phyloP scores from a whole-genome alignment of 2,329 filamentous ascomycete species.

The Talaromyces sp. region DNA sequence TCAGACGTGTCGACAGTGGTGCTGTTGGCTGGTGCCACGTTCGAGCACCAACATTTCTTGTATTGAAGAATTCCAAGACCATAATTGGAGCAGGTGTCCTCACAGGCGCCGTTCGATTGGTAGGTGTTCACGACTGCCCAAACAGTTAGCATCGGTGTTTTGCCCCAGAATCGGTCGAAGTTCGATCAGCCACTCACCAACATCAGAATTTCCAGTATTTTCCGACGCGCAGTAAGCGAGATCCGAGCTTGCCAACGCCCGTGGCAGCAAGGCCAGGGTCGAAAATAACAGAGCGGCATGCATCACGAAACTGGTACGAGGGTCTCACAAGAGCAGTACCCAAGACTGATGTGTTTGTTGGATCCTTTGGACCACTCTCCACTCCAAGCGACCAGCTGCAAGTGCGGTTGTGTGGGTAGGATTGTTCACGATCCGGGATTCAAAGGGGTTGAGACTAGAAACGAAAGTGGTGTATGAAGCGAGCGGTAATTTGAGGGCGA shows the following conservation, averaged over 20 bases:
- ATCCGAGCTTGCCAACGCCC: slow-evolving; percentile 20
- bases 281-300: slow-evolving; percentile 21
- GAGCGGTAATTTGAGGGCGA: slow-evolving; percentile 15
- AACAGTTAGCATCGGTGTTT: background rate
- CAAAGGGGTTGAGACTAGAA: background rate
- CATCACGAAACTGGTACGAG: slow-evolving; percentile 23
- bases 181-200: slow-evolving; percentile 35
- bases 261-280: slow-evolving; percentile 30
- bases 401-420: background rate
- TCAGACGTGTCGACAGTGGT: slow-evolving; percentile 31
- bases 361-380: background rate
- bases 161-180: background rate
- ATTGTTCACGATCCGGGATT: background rate
- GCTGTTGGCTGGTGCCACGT: slow-evolving; percentile 45
- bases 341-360: background rate
- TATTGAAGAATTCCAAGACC: slow-evolving; percentile 51
- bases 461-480: slow-evolving; percentile 11
- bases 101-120: slow-evolving; percentile 52
- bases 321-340: background rate
- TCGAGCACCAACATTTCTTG: slow-evolving; percentile 54
- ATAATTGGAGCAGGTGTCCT: slow-evolving; percentile 44
- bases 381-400: background rate
- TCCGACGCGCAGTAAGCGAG: slow-evolving; percentile 47
- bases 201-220: slow-evolving; percentile 47
- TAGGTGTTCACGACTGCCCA: slow-evolving; percentile 41